Evolutionary conservation across 305 asterid genomes (phyloP).

Genomic region (Ilex paraguariensis): DNA sequence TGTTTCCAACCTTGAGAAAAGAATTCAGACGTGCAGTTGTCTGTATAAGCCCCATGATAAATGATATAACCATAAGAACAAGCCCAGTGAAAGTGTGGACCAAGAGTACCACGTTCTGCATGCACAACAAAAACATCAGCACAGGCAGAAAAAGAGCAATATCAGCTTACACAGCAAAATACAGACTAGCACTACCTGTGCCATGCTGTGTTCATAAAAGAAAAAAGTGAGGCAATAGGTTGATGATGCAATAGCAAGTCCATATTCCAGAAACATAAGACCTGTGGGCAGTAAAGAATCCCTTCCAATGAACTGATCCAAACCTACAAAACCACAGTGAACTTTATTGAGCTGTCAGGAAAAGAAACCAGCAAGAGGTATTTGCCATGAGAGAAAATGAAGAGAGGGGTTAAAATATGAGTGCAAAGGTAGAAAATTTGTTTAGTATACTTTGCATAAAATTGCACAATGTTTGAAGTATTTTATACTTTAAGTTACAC

Average conservation of each 20-base stretch:
- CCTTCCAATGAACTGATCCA: slow-evolving; percentile 86
- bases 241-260: slow-evolving; percentile 89
- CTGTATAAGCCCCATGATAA: slow-evolving; percentile 82
- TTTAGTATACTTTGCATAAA: no score
- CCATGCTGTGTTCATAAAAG: slow-evolving; percentile 97
- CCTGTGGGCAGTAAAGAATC: slow-evolving; percentile 67
- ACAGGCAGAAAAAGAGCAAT: background rate
- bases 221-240: slow-evolving; percentile 96
- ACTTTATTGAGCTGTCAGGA: slow-evolving; percentile 12
- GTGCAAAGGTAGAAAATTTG: no score
- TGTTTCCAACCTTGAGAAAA: slow-evolving; percentile 66
- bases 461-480: no score
- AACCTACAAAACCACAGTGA: slow-evolving; percentile 42
- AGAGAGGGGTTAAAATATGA: no score
- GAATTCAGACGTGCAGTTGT: slow-evolving; percentile 65
- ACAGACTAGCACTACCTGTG: slow-evolving; percentile 52
- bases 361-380: background rate
- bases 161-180: slow-evolving; percentile 20
- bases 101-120: slow-evolving; percentile 92
- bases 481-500: no score
- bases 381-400: no score
- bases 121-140: slow-evolving; percentile 1
- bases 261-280: slow-evolving; percentile 83
- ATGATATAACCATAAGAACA: slow-evolving; percentile 88
- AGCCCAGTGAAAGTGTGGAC: slow-evolving; percentile 87